phyloP scores from a whole-genome alignment of 2,329 filamentous ascomycete species.

The Chaetomium sp. region DNA sequence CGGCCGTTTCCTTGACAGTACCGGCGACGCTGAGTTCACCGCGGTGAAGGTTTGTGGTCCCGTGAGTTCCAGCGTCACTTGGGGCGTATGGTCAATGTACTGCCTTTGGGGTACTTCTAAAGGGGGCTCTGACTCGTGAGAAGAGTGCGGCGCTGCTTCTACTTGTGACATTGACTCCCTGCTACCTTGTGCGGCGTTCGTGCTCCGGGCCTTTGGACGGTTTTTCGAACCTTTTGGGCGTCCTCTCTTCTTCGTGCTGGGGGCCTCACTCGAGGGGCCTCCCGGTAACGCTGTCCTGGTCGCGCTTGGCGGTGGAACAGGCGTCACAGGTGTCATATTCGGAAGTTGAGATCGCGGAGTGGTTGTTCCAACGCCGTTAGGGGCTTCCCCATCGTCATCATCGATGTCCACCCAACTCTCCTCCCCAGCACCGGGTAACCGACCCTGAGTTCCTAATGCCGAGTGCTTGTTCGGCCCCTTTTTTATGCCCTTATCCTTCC shows the following conservation, averaged over 20 bases:
- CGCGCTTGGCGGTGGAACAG: conserved; percentile 1
- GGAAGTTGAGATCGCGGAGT: conserved; percentile 8
- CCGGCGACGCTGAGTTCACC: conserved; percentile 11
- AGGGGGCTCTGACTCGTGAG: not conserved
- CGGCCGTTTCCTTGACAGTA: conserved; percentile 39
- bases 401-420: conserved; percentile 43
- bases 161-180: not conserved
- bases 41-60: conserved; percentile 20
- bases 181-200: not conserved
- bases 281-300: conserved; percentile 15
- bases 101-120: conserved; percentile 4
- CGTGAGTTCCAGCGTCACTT: not conserved
- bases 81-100: not conserved
- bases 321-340: not conserved
- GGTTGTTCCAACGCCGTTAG: conserved; percentile 19
- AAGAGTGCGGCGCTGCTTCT: not conserved
- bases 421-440: conserved; percentile 23
- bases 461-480: conserved; percentile 33
- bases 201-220: conserved; percentile 32
- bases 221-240: conserved; percentile 50
- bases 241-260: conserved; percentile 36
- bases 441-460: conserved; percentile 2
- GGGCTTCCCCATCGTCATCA: conserved; percentile 27
- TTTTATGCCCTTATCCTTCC: conserved; percentile 46
- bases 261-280: not conserved